Evolutionary conservation across 2,329 filamentous ascomycete species (phyloP).

Genomic region (Tolypocladium capitatum): DNA sequence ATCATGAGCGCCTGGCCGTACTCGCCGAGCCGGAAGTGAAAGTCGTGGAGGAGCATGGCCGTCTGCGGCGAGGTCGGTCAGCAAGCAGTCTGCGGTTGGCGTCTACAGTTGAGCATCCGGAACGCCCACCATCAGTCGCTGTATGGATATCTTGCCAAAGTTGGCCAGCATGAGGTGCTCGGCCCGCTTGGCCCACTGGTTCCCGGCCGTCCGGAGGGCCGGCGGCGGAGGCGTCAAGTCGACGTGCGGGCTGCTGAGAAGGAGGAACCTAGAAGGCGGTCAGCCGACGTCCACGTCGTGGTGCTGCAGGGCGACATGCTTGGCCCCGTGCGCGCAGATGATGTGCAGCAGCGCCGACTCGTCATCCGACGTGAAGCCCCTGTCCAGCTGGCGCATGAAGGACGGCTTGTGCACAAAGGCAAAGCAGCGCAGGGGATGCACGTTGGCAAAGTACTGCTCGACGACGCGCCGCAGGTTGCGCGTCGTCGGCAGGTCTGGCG

Average conservation of each 20-base stretch:
- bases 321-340: conserved; percentile 25
- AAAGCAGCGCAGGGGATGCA: conserved; percentile 27
- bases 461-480: conserved; percentile 22
- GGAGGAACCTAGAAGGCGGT: conserved; percentile 18
- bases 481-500: conserved; percentile 17
- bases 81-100: too few relatives aligned
- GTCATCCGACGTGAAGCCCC: conserved; percentile 21
- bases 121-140: conserved; percentile 22
- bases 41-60: conserved; percentile 25
- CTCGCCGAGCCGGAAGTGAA: conserved; percentile 24
- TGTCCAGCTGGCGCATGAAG: conserved; percentile 24
- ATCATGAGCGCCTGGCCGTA: conserved; percentile 27
- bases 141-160: conserved; percentile 25
- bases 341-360: conserved; percentile 23
- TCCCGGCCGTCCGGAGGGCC: conserved; percentile 20
- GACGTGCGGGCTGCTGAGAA: conserved; percentile 15
- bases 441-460: conserved; percentile 24
- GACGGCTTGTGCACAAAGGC: conserved; percentile 27
- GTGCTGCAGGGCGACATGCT: conserved; percentile 10
- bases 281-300: conserved; percentile 1
- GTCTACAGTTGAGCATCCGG: neutral
- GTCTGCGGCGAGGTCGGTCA: conserved; percentile 12
- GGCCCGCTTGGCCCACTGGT: conserved; percentile 23
- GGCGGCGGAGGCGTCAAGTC: conserved; percentile 16
- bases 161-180: conserved; percentile 21